Base-by-base conservation (phyloP, 1,139 yeast genomes). In the Nakaseomyces kungkrabaensis region DNA sequence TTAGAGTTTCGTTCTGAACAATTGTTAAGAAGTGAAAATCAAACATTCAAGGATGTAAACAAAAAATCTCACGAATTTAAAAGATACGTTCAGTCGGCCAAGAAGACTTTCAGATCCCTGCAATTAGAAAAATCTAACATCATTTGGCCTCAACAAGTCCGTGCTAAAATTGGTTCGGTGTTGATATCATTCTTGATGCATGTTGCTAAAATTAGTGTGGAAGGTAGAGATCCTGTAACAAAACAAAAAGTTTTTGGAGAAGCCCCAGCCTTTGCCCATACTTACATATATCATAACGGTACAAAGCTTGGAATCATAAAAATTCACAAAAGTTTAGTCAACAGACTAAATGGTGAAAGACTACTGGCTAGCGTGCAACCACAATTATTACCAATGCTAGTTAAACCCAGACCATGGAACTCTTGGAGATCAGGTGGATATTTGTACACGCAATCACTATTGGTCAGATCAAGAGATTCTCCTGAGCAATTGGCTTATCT, bases 181-280 rank as follows among this genome's bases (percentile, higher is more conserved):
- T 72, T 92, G 51, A 75, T 85, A 10, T 81, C 96, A 1, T 73
- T 84, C 57, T 69, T 92, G 50, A 73, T 92, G 62, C 85, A 86
- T 59, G 88, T 85, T 31, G 96, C 97, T 4, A 83, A 81, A 59
- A 85, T 92, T 7, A 76, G 80, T 13, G 96, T 89, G 2, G 72
- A 72, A 48, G 96, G 89, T 47, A 74, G 70, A 1, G 96, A 89
- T 62, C 96, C 96, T 1, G 74, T 79, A 3, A 82, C 94, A 0
- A 86, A 87, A 11, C 71, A 78, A 48, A 65, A 67, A 1, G 83
- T 85, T 26, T 69, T 70, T 42, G 95, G 92, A 33, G 72, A 76
- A 45, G 92, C 89, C 8, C 97, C 97, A 1, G 98, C 97, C 1
- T 85, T 94, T 64, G 84, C 82, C 55, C 97, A 92, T 63, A 78